A percentile compares a stretch with the other conserved stretches of the same genome.
phyloP scores from a whole-genome alignment of 768 basidiomycete species.

The Kwoniella botswanensis region DNA sequence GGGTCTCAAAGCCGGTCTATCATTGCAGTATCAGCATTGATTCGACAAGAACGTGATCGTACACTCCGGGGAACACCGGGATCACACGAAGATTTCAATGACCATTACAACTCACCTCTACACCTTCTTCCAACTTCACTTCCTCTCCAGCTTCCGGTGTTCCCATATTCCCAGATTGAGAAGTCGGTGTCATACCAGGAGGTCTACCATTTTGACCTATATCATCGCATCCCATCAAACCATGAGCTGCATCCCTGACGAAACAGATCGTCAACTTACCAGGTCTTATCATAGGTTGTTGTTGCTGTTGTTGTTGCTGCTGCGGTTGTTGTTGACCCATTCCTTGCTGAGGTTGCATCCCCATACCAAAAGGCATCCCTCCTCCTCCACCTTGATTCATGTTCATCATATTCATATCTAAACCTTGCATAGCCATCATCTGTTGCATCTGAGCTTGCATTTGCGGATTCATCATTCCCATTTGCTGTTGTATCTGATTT shows the following conservation, averaged over 20 bases:
- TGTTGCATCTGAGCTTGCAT: constrained; percentile 67
- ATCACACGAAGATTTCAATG: no score
- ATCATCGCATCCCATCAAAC: not conserved
- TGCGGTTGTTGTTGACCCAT: constrained; percentile 1
- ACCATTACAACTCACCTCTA: constrained; percentile 21
- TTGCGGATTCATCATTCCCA: constrained; percentile 66
- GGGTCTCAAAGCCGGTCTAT: constrained; percentile 17
- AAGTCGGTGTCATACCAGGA: constrained; percentile 10
- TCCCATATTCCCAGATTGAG: constrained; percentile 2
- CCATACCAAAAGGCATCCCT: constrained; percentile 6
- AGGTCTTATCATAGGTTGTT: not conserved
- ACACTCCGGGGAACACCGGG: no score
- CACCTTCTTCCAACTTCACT: constrained; percentile 46
- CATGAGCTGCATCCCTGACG: not conserved
- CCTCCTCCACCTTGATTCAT: constrained; percentile 53
- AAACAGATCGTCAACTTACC: not conserved
- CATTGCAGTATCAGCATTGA: not conserved
- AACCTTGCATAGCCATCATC: constrained; percentile 68
- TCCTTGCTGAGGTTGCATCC: constrained; percentile 22
- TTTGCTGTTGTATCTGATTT: constrained; percentile 62
- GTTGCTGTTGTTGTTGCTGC: not conserved
- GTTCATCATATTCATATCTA: constrained; percentile 64
- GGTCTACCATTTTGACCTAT: constrained; percentile 17
- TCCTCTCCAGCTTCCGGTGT: constrained; percentile 23
- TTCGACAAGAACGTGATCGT: no score